Evolutionary conservation across 768 basidiomycete species (phyloP), one percentile per base, ranked within the genome.

Genomic region (Hygrocybe coccinea): DNA sequence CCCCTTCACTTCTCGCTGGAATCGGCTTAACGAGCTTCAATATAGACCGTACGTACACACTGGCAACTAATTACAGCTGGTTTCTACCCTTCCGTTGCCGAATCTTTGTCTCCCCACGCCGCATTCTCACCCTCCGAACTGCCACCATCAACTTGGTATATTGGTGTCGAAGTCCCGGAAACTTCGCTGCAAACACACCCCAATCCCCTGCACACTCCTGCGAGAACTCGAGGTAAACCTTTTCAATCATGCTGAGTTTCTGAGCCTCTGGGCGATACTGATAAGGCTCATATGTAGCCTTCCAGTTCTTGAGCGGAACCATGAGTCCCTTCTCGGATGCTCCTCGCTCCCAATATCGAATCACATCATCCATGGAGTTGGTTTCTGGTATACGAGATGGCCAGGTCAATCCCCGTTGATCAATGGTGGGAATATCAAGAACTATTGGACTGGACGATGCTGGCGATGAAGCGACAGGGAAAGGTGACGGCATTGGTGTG

Each of bases 291-390:
- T 56, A 63, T 2, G 24, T 55, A 1, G 14, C 21, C 3, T 22
- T 11, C 63, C 63, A 64, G n/a, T 56, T 10, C 43, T 54, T 56
- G 33, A 63, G 39, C 12, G 59, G 59, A n/a, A 56, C 25, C 12
- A 49, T 21, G 8, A 61, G 58, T 1, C 61, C 62, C 19, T 56
- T 59, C 24, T 52, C n/a, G 5, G 58, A 45, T 17, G 44, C 45
- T 14, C 63, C 59, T 9, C 41, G 14, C 19, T 57, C 37, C 63
- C 61, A 64, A 46, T 62, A 64, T 22, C 17, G 15, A 24, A 64
- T 54, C 7, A 55, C 62, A 48, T 64, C 59, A 35, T 64, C 61
- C 24, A 64, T 38, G 10, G 53, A 50, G 15, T 57, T 58, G 15
- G 57, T 59, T 48, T 50, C 29, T 8, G 63, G 61, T 21, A 59